Evolutionary conservation across 805 yeast species (phyloP).

Genomic region (Candida koratica): DNA sequence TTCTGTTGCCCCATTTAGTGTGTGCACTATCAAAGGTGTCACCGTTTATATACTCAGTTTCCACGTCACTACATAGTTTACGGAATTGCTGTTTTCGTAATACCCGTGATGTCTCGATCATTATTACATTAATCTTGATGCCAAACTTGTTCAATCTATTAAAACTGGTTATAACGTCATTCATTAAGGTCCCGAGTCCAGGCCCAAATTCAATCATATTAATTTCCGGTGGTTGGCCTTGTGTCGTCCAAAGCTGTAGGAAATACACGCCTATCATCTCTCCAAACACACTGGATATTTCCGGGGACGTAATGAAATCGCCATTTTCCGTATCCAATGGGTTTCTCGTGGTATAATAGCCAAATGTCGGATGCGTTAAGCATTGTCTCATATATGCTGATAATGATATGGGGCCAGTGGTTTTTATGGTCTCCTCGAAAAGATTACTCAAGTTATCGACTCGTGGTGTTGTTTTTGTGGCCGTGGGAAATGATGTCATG

Average conservation of each 20-base stretch:
- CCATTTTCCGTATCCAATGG: conserved; percentile 62
- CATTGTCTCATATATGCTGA: conserved; percentile 79
- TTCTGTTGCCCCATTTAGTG: conserved; percentile 49
- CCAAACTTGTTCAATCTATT: conserved; percentile 32
- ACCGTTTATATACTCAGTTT: conserved; percentile 11
- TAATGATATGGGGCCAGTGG: conserved; percentile 74
- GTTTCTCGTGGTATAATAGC: conserved; percentile 74
- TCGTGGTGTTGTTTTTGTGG: conserved; percentile 15
- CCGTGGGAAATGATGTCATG: conserved; percentile 35
- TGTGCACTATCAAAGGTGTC: conserved; percentile 31
- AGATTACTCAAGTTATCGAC: conserved; percentile 32
- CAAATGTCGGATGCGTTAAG: conserved; percentile 68
- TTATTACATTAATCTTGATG: conserved; percentile 40
- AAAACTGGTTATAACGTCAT: conserved; percentile 53
- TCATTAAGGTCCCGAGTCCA: conserved; percentile 76
- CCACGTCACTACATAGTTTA: conserved; percentile 41
- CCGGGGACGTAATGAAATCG: conserved; percentile 83
- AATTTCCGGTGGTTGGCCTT: conserved; percentile 47
- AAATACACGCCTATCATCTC: conserved; percentile 79
- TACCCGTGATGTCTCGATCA: conserved; percentile 71
- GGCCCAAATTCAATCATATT: conserved; percentile 79
- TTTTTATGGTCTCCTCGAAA: conserved; percentile 47
- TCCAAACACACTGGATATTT: conserved; percentile 82
- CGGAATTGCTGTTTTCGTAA: conserved; percentile 55
- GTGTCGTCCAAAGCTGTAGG: conserved; percentile 53